Evolutionary conservation across 768 basidiomycete species (phyloP), one percentile per base, ranked within the genome.

Genomic region (Mrakia hoshinonis): DNA sequence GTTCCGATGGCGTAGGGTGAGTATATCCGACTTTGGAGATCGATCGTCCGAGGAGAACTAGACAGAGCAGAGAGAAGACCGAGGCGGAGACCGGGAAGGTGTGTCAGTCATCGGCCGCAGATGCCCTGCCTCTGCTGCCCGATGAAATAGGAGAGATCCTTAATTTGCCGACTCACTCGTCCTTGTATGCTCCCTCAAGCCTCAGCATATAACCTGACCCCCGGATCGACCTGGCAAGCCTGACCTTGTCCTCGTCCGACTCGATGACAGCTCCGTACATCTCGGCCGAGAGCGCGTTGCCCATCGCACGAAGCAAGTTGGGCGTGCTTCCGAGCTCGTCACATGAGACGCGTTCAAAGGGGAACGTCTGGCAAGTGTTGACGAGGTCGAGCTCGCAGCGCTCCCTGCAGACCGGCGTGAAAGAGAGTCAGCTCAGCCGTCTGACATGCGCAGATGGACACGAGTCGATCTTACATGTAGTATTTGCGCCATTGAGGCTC

Each of bases 131-230:
- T 47, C 46, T 47, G 46, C 46, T 10, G 10, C 46, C n/a, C 9
- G n/a, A n/a, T 24, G 29, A 26, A 26, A 24, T 10, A 34, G 31
- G 1, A n/a, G n/a, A n/a, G n/a, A n/a, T n/a, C n/a, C n/a, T n/a
- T n/a, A n/a, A n/a, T n/a, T n/a, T n/a, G n/a, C n/a, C n/a, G n/a
- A 61, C 58, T 61, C 34, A 61, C 58, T 34, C 58, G 7, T 61
- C 58, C 43, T 43, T 43, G 58, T 39, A 22, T 22, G n/a, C 58
- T 2, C 58, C 58, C 15, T 31, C 58, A 0, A 61, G 58, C 58
- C 22, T 36, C 1, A 61, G 58, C 36, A 61, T 22, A 13, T 61
- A 61, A 22, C 31, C 34, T 36, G 58, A 36, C 20, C 58, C 58
- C 13, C 58, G 12, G 22, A 31, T 61, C 34, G 58, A 36, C 58